These are phyloP conservation scores for Phascolomyces articulosus DNA, from an alignment of 371 early-diverging fungal genomes.

Conservation along the genomic window DNA sequence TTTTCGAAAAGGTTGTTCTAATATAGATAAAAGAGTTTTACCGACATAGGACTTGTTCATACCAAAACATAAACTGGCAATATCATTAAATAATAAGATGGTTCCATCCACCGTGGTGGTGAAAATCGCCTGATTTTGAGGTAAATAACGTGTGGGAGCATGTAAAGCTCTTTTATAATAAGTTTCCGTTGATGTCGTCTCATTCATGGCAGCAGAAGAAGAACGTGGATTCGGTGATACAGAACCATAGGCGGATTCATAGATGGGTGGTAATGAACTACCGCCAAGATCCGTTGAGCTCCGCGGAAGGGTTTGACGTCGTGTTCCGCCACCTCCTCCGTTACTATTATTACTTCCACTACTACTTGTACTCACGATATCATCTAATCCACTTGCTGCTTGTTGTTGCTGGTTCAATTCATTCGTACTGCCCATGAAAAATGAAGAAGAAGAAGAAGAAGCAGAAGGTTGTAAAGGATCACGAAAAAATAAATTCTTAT, in stretches of 20 bases:
- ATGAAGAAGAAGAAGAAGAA: too few species aligned
- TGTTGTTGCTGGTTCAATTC: not conserved
- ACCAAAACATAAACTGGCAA: slow-evolving; percentile 55
- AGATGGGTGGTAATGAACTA: slow-evolving; percentile 21
- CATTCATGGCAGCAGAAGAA: not conserved
- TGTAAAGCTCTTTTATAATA: slow-evolving; percentile 52
- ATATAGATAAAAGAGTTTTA: slow-evolving; percentile 26
- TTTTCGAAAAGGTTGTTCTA: slow-evolving; percentile 42
- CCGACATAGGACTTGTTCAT: slow-evolving; percentile 46
- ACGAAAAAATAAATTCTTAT: not conserved
- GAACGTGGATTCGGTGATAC: slow-evolving; percentile 1
- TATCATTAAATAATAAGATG: slow-evolving; percentile 61
- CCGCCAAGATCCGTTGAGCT: not conserved
- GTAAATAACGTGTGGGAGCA: slow-evolving; percentile 64
- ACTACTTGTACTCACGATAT: not conserved
- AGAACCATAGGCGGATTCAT: slow-evolving; percentile 16
- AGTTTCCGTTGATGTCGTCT: not conserved
- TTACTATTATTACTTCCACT: slow-evolving; percentile 3
- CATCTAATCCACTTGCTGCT: too few species aligned
- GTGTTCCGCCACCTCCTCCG: not conserved
- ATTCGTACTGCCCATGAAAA: too few species aligned
- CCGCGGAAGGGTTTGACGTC: slow-evolving; percentile 4
- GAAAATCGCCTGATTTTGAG: slow-evolving; percentile 68
- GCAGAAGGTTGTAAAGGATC: not conserved
- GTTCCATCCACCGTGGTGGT: slow-evolving; percentile 57